Base-by-base conservation (phyloP, 371 early-diverging fungal species). In the Mucor lusitanicus region DNA sequence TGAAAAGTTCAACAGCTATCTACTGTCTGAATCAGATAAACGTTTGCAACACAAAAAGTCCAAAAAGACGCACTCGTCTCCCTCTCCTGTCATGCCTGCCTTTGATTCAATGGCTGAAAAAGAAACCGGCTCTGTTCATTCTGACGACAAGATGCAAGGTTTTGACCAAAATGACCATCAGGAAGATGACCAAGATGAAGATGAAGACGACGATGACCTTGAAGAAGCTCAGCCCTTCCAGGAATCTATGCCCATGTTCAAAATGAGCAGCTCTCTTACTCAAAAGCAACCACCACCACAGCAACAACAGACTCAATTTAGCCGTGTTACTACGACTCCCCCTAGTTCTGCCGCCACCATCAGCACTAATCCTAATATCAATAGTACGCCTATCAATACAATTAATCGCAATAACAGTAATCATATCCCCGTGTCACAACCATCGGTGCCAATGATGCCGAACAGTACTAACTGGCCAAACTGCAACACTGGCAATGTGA, bases 11-110 rank as follows among this genome's bases (percentile, higher is more conserved):
- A 77, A 77, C 23, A 59, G 69, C 13, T 61, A 72, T 25, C 56
- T 82, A 40, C 60, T 72, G 62, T 66, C 68, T 37, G 76, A 80
- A 55, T 53, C 64, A n/a, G 69, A 69, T 13, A 62, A 68, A 33
- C 63, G 42, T 17, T 9, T 42, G 9, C 25, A 56, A 17, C 56
- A 21, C 44, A 48, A 27, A 30, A 60, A 60, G 17, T 23, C 40
- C 21, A 64, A 56, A 55, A 44, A 64, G 25, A 42, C 17, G 0
- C 50, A 32, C n/a, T 48, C 46, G 5, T 27, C 32, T 21, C 23
- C 61, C 19, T 61, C 58, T 3, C 58, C 65, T 48, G 48, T 37
- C 2, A 54, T 44, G 21, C 25, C 44, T 57, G 17, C 39, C 12
- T n/a, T 28, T 35, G 42, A 32, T 12, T 6, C 19, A 19, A 25